Evolutionary conservation across 2,329 filamentous ascomycete genomes (phyloP), one percentile per base, ranked within the genome.

Genomic region (Colletotrichum echinochloae): DNA sequence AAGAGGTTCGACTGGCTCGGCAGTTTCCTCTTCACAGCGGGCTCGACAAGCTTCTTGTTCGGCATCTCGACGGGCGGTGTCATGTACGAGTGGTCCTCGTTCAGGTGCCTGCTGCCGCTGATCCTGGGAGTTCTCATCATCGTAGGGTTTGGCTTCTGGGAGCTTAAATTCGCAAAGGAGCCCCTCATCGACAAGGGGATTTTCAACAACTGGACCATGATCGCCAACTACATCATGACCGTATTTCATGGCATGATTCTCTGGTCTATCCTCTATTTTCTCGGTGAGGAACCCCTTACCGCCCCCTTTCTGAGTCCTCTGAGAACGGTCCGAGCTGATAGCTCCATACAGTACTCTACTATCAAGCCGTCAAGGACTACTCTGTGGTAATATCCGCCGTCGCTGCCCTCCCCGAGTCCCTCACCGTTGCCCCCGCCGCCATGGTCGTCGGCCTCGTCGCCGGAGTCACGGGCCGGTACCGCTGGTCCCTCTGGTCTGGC

Each of bases 41-140:
- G 87, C 18, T 83, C 85, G 16, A 89, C 88, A 0, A 85, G 85
- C 28, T 87, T 92, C 74, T 78, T 92, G 49, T 88, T 91, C 54
- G 87, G 88, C 0, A 76, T 92, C 5, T 90, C 89, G 2, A 90
- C 89, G 83, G 91, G 90, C 12, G 90, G 90, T 46, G 84, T 91
- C 11, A 87, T 90, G 80, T 92, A 91, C 76, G 75, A 84, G 0
- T 93, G 91, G 91, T 77, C 80, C 54, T 89, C 85, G 4, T 91
- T 87, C 84, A 83, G 84, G 1, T 90, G 89, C 0, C 80, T 93
- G 2, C 83, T 90, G 0, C 91, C 90, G 0, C 79, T 93, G 18
- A 77, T 89, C 4, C 48, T 92, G 11, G 90, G 90, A 1, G 75
- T 80, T 0, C 77, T 80, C 1, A 85, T 87, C 1, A 77, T 92